Conservation (phyloP, 2,329 filamentous ascomycete genomes). For the Ceratocystis diversiconidia region DNA sequence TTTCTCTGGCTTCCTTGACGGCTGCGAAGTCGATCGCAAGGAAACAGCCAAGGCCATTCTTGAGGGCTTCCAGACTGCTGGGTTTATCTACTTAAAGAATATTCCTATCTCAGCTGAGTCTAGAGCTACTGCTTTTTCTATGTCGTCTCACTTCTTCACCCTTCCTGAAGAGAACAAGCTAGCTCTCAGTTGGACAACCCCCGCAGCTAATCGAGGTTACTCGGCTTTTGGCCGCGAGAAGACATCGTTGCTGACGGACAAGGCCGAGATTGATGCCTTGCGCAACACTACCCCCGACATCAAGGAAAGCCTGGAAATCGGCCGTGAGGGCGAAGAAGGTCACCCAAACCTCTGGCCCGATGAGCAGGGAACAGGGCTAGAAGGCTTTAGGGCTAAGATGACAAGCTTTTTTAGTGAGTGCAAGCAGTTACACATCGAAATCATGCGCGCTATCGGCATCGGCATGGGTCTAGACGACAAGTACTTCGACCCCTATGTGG, state of each 20-base stretch:
- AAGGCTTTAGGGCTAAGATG: conserved; percentile 59
- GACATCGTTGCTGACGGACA: conserved; percentile 43
- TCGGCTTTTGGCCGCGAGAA: conserved; percentile 58
- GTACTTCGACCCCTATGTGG: conserved; percentile 66
- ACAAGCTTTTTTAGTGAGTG: conserved; percentile 59
- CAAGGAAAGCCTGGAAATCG: conserved; percentile 53
- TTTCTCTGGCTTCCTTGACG: conserved; percentile 58
- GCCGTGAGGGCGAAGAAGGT: conserved; percentile 42
- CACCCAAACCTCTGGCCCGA: conserved; percentile 68
- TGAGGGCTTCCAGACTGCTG: conserved; percentile 66
- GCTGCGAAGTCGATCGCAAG: conserved; percentile 44
- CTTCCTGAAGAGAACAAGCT: conserved; percentile 50
- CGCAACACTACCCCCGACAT: conserved; percentile 47
- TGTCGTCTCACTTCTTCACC: conserved; percentile 57
- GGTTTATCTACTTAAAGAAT: conserved; percentile 80
- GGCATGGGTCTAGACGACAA: conserved; percentile 55
- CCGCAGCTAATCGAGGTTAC: conserved; percentile 61
- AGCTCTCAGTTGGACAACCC: conserved; percentile 53
- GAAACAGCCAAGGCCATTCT: conserved; percentile 59
- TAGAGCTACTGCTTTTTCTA: conserved; percentile 47
- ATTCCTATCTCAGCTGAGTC: conserved; percentile 51
- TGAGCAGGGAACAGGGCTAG: conserved; percentile 31
- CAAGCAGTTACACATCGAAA: conserved; percentile 56
- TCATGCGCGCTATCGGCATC: conserved; percentile 77
- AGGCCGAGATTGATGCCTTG: conserved; percentile 41